phyloP scores from a whole-genome alignment of 2,329 filamentous ascomycete species.

The Penicillium verrucosum region DNA sequence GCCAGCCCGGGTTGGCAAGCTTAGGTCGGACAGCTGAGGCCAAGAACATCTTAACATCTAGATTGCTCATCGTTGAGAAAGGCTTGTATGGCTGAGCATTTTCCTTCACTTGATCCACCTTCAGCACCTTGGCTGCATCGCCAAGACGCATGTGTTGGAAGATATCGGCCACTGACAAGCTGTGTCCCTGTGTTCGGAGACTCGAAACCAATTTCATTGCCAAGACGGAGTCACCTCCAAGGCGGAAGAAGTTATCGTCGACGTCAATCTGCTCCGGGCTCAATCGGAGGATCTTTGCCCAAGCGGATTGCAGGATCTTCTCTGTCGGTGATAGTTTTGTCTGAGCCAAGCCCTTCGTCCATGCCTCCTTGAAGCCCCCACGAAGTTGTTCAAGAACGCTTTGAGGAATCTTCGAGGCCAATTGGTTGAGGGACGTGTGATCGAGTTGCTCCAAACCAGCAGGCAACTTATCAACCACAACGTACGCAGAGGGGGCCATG shows the following conservation, averaged over 20 bases:
- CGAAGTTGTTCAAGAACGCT: constrained; percentile 14
- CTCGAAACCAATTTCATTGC: constrained; percentile 56
- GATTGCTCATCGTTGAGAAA: constrained; percentile 49
- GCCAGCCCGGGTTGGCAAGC: constrained; percentile 49
- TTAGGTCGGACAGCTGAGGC: constrained; percentile 47
- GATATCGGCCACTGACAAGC: constrained; percentile 49
- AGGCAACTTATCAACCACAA: constrained; percentile 42
- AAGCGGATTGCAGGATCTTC: constrained; percentile 33
- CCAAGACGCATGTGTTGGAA: constrained; percentile 46
- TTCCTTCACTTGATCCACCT: constrained; percentile 34
- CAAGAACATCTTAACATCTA: constrained; percentile 43
- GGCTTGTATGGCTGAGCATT: constrained; percentile 38
- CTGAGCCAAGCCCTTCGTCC: constrained; percentile 31
- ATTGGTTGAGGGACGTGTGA: constrained; percentile 29
- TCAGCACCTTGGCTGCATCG: constrained; percentile 54
- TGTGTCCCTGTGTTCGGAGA: constrained; percentile 43
- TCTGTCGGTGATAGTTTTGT: constrained; percentile 36
- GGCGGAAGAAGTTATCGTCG: constrained; percentile 59
- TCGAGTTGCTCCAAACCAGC: constrained; percentile 26
- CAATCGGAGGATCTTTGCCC: constrained; percentile 29
- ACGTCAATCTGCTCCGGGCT: constrained; percentile 46
- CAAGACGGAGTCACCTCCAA: constrained; percentile 59
- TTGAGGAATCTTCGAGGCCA: constrained; percentile 30
- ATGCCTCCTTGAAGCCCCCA: constrained; percentile 28
- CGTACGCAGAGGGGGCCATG: constrained; percentile 45